Conservation (phyloP, 345 rosid species). For the Pelargonium nanum region DNA sequence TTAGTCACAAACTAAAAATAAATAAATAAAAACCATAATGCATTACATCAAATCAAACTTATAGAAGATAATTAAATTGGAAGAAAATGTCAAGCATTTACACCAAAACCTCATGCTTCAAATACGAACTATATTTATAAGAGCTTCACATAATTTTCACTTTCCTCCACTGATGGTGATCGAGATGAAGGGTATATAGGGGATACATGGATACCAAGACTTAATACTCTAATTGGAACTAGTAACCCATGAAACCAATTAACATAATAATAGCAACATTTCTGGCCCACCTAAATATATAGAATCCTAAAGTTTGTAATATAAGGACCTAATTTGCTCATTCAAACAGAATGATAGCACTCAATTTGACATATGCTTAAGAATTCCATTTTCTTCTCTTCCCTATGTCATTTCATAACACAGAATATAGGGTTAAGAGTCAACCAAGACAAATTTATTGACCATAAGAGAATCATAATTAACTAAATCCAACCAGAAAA, state of each 20-base stretch:
- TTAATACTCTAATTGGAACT: too few species aligned
- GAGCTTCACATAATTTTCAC: neutral
- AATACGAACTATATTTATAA: neutral
- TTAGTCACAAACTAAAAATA: too few species aligned
- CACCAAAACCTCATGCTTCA: neutral
- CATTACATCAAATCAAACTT: too few species aligned
- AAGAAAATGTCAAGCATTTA: too few species aligned
- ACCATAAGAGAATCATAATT: neutral
- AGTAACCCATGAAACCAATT: too few species aligned
- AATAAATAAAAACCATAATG: too few species aligned
- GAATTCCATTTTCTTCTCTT: neutral
- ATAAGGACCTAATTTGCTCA: neutral
- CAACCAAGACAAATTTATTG: neutral
- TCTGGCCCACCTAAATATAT: neutral
- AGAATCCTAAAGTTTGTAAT: neutral
- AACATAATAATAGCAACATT: neutral
- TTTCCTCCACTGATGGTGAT: neutral
- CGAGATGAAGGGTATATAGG: neutral
- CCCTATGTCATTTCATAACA: neutral
- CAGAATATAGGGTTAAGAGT: neutral
- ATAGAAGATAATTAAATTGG: too few species aligned
- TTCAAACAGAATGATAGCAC: constrained; percentile 3
- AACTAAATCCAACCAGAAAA: neutral
- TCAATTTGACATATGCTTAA: neutral
- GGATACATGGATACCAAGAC: neutral